Percentiles rank a stretch among this genome's conserved stretches.
phyloP scores from a whole-genome alignment of 805 yeast genomes.

The Candida sithepensis region DNA sequence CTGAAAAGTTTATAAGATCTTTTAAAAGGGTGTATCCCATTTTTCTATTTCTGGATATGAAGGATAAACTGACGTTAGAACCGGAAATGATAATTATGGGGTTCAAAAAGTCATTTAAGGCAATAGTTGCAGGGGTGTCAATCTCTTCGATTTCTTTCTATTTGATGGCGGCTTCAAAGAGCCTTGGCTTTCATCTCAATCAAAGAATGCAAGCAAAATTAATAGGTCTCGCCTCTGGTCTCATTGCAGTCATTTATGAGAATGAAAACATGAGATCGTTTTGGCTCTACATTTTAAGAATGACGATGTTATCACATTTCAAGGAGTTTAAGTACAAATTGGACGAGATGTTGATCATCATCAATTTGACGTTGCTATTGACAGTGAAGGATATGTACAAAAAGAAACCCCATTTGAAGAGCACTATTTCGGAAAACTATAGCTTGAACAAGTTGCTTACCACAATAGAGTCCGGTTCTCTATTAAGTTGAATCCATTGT shows the following conservation, averaged over 20 bases:
- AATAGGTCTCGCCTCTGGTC: slow-evolving; percentile 16
- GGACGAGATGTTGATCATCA: slow-evolving; percentile 12
- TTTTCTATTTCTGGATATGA: slow-evolving; percentile 7
- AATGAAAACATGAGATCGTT: slow-evolving; percentile 12
- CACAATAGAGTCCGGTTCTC: slow-evolving; percentile 6
- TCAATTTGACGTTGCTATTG: slow-evolving; percentile 12
- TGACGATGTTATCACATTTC: slow-evolving; percentile 17
- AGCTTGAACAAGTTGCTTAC: slow-evolving; percentile 5
- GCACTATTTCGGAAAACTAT: slow-evolving; percentile 5
- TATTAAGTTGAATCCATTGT: slow-evolving; percentile 5
- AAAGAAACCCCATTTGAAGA: background rate
- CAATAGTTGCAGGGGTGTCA: slow-evolving; percentile 10
- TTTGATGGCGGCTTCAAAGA: slow-evolving; percentile 2
- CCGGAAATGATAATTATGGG: slow-evolving; percentile 7
- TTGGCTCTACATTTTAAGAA: slow-evolving; percentile 19
- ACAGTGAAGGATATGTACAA: slow-evolving; percentile 13
- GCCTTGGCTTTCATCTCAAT: background rate
- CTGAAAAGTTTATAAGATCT: slow-evolving; percentile 8
- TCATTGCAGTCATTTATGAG: slow-evolving; percentile 10
- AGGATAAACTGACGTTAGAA: slow-evolving; percentile 3
- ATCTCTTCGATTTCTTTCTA: slow-evolving; percentile 6
- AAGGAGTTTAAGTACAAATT: slow-evolving; percentile 7
- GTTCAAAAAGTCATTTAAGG: slow-evolving; percentile 7
- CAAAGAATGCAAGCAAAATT: slow-evolving; percentile 4
- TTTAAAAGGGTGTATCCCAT: slow-evolving; percentile 15